Percentiles rank a stretch among this genome's conserved stretches.
Conservation (phyloP, 1,284 basidiomycete genomes). For the Ceratobasidium sp. region DNA sequence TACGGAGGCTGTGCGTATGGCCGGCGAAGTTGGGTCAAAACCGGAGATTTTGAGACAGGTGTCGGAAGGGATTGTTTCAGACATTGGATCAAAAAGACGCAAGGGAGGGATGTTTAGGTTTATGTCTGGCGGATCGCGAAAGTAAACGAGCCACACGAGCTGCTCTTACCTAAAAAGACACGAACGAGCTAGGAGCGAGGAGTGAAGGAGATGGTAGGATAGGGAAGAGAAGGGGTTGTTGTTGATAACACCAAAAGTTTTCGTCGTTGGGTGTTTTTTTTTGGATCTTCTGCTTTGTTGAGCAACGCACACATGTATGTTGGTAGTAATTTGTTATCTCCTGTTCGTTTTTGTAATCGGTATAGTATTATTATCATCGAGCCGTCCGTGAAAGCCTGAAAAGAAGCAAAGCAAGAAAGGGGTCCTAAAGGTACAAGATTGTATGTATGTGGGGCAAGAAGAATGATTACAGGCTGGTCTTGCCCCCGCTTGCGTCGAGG, state of each 20-base stretch:
- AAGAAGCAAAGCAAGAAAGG: slow-evolving; percentile 9
- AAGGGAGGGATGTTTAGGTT: slow-evolving; percentile 13
- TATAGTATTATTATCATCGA: slow-evolving; percentile 34
- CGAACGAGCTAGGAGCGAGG: too few species aligned
- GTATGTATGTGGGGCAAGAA: background rate
- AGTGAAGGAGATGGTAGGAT: too few species aligned
- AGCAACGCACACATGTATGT: background rate
- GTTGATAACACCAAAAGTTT: too few species aligned
- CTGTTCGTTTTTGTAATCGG: slow-evolving; percentile 37
- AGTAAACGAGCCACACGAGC: too few species aligned
- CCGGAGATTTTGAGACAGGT: slow-evolving; percentile 10
- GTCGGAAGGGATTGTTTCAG: slow-evolving; percentile 3
- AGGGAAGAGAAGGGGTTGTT: too few species aligned
- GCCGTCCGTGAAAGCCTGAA: background rate
- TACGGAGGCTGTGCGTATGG: background rate
- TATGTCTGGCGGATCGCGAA: background rate
- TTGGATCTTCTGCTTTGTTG: background rate
- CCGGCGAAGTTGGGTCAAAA: background rate
- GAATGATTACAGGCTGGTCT: slow-evolving; percentile 18
- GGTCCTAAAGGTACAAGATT: slow-evolving; percentile 11
- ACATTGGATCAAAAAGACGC: slow-evolving; percentile 7
- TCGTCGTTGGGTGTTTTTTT: too few species aligned
- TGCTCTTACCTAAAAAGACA: too few species aligned
- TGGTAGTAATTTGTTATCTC: too few species aligned
- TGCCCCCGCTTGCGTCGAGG: slow-evolving; percentile 41